Evolutionary conservation across 768 basidiomycete species (phyloP).

Genomic region (Boletus vermiculosoides): DNA sequence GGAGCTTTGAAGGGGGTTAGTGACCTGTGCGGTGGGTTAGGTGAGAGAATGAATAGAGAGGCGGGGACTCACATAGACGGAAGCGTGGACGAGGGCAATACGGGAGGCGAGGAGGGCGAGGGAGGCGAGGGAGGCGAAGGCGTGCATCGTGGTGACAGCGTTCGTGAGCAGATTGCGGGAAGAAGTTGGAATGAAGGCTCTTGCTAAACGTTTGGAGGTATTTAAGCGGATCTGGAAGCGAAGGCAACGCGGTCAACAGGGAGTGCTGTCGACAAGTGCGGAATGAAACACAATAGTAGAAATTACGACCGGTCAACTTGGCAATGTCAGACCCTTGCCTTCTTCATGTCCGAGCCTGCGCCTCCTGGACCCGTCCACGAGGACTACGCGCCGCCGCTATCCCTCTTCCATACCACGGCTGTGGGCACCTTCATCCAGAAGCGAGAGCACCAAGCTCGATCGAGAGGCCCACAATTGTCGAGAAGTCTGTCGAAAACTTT

Average conservation of each 20-base stretch:
- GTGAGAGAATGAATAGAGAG: neutral
- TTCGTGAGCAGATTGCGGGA: conserved; percentile 1
- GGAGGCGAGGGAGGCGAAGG: conserved; percentile 9
- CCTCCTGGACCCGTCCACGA: conserved; percentile 7
- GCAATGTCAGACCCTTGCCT: conserved; percentile 1
- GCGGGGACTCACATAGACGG: neutral
- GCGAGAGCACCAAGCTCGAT: neutral
- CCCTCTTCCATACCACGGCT: conserved; percentile 1
- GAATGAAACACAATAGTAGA: conserved; percentile 12
- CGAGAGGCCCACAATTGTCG: neutral
- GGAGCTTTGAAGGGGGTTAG: conserved; percentile 41
- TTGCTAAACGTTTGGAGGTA: conserved; percentile 3
- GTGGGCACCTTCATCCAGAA: neutral
- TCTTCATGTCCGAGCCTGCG: conserved; percentile 25
- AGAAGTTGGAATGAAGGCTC: neutral
- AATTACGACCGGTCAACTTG: conserved; percentile 5
- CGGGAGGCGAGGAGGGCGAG: conserved; percentile 20
- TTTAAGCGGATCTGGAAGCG: conserved; percentile 30
- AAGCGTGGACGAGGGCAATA: conserved; percentile 12
- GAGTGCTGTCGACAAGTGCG: conserved; percentile 4
- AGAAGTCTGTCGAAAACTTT: neutral
- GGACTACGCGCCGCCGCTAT: conserved; percentile 5
- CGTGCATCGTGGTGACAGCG: conserved; percentile 12
- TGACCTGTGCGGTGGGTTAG: conserved; percentile 25
- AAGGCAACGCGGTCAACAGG: conserved; percentile 17